These are phyloP conservation scores for Purshia tridentata DNA, from an alignment of 306 rosid species.

Conservation along the genomic window DNA sequence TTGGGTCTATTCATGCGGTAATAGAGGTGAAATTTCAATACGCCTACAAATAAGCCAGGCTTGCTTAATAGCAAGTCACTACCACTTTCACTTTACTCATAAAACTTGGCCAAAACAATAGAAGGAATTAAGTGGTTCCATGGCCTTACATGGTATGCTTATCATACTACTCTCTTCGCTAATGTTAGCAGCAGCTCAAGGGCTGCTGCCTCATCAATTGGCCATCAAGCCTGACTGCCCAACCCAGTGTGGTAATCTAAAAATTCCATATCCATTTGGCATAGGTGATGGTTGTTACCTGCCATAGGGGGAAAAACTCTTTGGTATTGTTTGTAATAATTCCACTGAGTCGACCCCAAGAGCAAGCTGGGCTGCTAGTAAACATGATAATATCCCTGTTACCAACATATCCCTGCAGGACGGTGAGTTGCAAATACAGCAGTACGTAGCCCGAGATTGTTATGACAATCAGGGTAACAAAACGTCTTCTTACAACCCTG, in stretches of 20 bases:
- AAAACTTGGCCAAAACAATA: no score
- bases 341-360: neutral
- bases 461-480: neutral
- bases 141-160: no score
- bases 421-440: neutral
- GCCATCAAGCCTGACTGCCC: neutral
- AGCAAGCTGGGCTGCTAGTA: neutral
- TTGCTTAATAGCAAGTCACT: no score
- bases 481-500: fast-evolving
- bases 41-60: no score
- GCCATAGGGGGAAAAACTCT: neutral
- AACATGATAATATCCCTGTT: neutral
- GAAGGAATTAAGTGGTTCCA: no score
- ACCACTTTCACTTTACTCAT: no score
- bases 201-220: neutral
- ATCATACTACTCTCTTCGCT: no score
- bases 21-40: no score
- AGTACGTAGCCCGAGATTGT: neutral
- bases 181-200: neutral
- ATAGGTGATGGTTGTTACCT: neutral
- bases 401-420: neutral
- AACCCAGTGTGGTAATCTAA: neutral
- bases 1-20: no score
- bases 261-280: conserved; percentile 6
- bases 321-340: neutral